Conservation (phyloP, 345 rosid species). For the Trapa incisa region DNA sequence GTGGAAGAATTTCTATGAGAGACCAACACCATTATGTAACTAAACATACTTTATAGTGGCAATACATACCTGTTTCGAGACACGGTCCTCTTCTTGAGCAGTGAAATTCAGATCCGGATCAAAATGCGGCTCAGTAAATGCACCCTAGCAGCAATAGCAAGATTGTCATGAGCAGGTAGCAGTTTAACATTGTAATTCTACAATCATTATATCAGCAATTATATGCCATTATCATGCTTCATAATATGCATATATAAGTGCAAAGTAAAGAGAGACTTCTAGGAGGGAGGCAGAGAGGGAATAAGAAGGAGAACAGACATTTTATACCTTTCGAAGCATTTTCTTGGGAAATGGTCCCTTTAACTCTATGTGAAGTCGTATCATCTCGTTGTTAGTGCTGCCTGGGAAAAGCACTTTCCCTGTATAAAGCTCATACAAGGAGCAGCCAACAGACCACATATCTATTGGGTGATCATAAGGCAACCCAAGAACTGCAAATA, state of each 20-base stretch:
- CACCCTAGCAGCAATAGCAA: slow-evolving; percentile 44
- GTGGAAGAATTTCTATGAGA: not conserved
- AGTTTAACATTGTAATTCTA: not conserved
- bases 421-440: slow-evolving; percentile 84
- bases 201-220: not conserved
- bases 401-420: slow-evolving; percentile 99
- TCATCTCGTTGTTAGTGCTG: slow-evolving; percentile 87
- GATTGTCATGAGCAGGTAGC: not conserved
- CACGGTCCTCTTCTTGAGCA: slow-evolving; percentile 82
- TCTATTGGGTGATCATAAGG: slow-evolving; percentile 97
- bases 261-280: not conserved
- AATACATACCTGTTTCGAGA: slow-evolving; percentile 62
- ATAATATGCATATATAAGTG: not conserved
- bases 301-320: not conserved
- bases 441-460: slow-evolving; percentile 99
- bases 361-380: slow-evolving; percentile 95
- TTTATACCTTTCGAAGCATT: slow-evolving; percentile 81
- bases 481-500: slow-evolving; percentile 84
- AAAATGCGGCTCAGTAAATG: slow-evolving; percentile 81
- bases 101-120: slow-evolving; percentile 83
- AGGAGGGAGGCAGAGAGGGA: not conserved
- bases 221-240: not conserved
- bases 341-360: slow-evolving; percentile 96
- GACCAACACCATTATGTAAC: not conserved
- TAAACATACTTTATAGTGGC: not conserved